Percentiles rank a stretch among this genome's conserved stretches.
These are phyloP conservation scores for Tetrapisispora phaffii DNA, from an alignment of 805 yeast species.

Conservation along the genomic window DNA sequence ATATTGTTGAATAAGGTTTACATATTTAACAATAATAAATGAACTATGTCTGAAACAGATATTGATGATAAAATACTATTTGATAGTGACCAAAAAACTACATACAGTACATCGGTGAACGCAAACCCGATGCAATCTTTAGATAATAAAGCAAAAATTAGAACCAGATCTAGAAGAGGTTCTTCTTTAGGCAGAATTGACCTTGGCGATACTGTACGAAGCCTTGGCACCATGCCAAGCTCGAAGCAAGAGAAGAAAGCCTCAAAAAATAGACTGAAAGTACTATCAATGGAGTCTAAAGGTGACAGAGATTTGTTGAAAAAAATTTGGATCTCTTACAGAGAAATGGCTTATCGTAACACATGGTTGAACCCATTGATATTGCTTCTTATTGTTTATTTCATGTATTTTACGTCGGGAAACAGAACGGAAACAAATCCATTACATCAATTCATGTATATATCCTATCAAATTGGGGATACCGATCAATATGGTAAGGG, in stretches of 20 bases:
- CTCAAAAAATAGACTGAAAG: slow-evolving; percentile 29
- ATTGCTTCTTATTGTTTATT: slow-evolving; percentile 34
- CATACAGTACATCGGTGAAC: not conserved
- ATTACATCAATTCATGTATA: slow-evolving; percentile 50
- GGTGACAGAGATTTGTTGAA: slow-evolving; percentile 44
- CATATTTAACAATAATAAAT: too few species aligned
- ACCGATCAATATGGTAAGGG: slow-evolving; percentile 80
- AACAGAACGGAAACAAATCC: slow-evolving; percentile 51
- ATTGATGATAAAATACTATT: not conserved
- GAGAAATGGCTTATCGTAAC: slow-evolving; percentile 46
- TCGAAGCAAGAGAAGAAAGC: slow-evolving; percentile 35
- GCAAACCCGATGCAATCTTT: not conserved
- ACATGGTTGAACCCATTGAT: slow-evolving; percentile 68
- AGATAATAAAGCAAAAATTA: not conserved
- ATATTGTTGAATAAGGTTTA: too few species aligned
- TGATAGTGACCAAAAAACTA: not conserved
- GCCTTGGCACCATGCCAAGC: slow-evolving; percentile 57
- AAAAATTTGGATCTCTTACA: slow-evolving; percentile 48
- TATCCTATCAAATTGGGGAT: slow-evolving; percentile 54
- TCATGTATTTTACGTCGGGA: slow-evolving; percentile 44
- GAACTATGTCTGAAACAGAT: not conserved
- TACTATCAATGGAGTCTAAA: slow-evolving; percentile 25
- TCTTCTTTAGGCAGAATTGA: slow-evolving; percentile 70
- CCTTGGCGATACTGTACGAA: slow-evolving; percentile 62
- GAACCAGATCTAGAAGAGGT: slow-evolving; percentile 32